Base-by-base conservation (phyloP, 192 early-diverging fungal species). In the Coemansia interrupta region DNA sequence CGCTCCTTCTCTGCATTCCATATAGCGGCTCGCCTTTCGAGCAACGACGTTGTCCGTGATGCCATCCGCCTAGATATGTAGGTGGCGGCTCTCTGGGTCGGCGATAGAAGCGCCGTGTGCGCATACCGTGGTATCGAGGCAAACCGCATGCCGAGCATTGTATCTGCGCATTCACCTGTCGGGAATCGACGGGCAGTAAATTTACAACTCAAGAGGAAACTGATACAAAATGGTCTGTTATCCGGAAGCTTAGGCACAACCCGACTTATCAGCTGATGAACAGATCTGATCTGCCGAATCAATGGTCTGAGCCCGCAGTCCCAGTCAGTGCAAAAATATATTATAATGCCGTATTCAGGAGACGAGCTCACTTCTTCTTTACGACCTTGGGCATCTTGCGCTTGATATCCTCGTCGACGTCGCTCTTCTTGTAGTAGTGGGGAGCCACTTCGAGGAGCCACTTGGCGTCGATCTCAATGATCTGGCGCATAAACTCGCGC, bases 401-500 rank as follows among this genome's bases (percentile, higher is more conserved):
- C 58, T 66, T 70, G 6, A 70, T 55, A 38, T 79, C 77, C 20
- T 70, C 77, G 3, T 49, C 70, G 24, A 84, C 83, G 70, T 99
- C 96, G 46, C 84, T 68, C 56, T 92, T 76, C 88, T 92, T 95
- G 84, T 94, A 99, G 73, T 97, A 99, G 47, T 82, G 78, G 12
- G 94, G 92, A 3, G 95, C 90, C 54, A 93, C 72, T 45, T 92
- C 86, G 40, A 90, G 61, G 14, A 92, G 77, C 77, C 91, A 93
- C 45, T 87, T 83, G 28, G 87, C 81, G 46, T 95, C 83, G 57
- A 99, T 96, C 63, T 95, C 93, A 67, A 93, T 89, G 15, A 91
- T 87, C 68, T 94, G 89, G 14, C 95, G 80, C 94, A 97, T 95
- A 68, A 93, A 98, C 81, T 99, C 95, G 61, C 90, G 86, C 53